Evolutionary conservation across 192 early-diverging fungal species (phyloP), one percentile per base, ranked within the genome.

Genomic region (Linnemannia exigua): DNA sequence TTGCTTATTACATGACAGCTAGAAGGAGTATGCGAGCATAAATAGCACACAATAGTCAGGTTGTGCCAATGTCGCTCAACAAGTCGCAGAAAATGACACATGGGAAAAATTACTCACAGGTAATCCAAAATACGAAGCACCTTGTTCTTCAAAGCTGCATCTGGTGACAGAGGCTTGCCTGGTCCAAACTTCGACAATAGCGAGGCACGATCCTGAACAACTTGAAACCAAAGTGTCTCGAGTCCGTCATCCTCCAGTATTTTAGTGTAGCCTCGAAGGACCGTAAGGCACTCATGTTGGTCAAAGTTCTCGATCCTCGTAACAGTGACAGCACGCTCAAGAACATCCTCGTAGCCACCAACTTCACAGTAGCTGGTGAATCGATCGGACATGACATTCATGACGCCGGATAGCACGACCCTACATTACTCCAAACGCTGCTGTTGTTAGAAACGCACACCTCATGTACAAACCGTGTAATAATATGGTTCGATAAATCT

Each of bases 361-460:
- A 15, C 33, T 67, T 67, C 66, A 67, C 66, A 33, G 66, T 67
- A 67, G 66, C 66, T 35, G 12, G 66, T 67, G 66, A 67, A 67
- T 67, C 66, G 66, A 67, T 67, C 31, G 25, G 66, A 67, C 66
- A 67, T 67, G 66, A 67, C 66, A 28, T 67, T 67, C 66, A 67
- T 33, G 66, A 67, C 66, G 33, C 66, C 66, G 66, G 66, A 67
- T 6, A 67, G 66, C 28, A 67, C 31, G 31, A 67, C 66, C 66
- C 66, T 67, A 28, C 66, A 67, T 67, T 33, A n/a, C n/a, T 67
- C 12, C 66, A 15, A 67, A 67, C 66, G 66, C n/a, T 33, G 66
- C 33, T 33, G 66, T 28, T 33, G 66, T 33, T 67, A 67, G 66
- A 67, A 67, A 67, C 58, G 25, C 17, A 61, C 58, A 61, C 17